phyloP scores from a whole-genome alignment of 495 filamentous ascomycete genomes.

The Talaromyces thailandensis region DNA sequence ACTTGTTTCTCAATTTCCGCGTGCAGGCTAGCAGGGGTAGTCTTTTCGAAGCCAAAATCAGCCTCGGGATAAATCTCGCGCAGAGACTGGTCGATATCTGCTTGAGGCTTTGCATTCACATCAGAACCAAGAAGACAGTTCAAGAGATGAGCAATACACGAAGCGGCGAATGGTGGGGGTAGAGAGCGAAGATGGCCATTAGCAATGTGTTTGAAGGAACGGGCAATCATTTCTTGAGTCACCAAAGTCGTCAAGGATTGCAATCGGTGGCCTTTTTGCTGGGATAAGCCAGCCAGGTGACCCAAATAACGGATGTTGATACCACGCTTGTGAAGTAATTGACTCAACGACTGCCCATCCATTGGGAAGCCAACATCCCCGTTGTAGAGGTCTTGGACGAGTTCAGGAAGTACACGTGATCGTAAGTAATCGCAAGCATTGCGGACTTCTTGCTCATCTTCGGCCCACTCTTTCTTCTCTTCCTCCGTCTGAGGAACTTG shows the following conservation, averaged over 20 bases:
- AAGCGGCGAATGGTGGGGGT: constrained; percentile 64
- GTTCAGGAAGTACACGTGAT: constrained; percentile 60
- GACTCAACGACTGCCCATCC: constrained; percentile 86
- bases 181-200: constrained; percentile 70
- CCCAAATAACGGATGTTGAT: constrained; percentile 97
- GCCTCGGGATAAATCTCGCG: constrained; percentile 67
- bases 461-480: constrained; percentile 74
- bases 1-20: constrained; percentile 66
- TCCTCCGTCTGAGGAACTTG: constrained; percentile 84
- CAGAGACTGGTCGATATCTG: constrained; percentile 68
- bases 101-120: constrained; percentile 64
- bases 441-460: constrained; percentile 84
- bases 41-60: constrained; percentile 72
- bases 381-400: constrained; percentile 77
- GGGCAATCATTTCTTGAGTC: constrained; percentile 85
- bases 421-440: constrained; percentile 72
- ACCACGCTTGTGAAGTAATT: constrained; percentile 90
- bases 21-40: constrained; percentile 62
- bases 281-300: constrained; percentile 60
- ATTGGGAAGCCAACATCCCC: constrained; percentile 95
- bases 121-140: constrained; percentile 84
- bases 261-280: constrained; percentile 59
- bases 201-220: constrained; percentile 89
- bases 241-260: constrained; percentile 66
- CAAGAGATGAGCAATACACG: constrained; percentile 77